Evolutionary conservation across 305 asterid species (phyloP).

Genomic region (Ilex paraguariensis): DNA sequence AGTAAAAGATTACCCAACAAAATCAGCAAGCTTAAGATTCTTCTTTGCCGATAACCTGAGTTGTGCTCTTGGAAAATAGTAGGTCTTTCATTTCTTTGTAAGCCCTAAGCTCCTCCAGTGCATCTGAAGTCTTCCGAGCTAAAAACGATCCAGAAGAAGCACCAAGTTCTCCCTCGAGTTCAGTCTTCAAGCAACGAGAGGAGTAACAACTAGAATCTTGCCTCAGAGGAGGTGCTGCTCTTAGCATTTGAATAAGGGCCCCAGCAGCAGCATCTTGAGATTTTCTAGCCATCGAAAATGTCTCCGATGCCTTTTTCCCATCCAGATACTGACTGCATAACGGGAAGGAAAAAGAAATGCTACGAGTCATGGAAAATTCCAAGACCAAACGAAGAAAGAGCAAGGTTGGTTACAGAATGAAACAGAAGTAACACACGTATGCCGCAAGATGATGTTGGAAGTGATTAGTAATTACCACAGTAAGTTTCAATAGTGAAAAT

Average conservation of each 20-base stretch:
- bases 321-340: constrained; percentile 47
- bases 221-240: constrained; percentile 82
- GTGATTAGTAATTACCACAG: too few species aligned
- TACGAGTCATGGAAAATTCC: constrained; percentile 1
- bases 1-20: neutral
- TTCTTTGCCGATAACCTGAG: constrained; percentile 28
- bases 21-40: constrained; percentile 14
- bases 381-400: neutral
- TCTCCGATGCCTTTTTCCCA: constrained; percentile 48
- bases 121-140: constrained; percentile 76
- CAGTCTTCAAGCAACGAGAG: constrained; percentile 33
- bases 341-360: constrained; percentile 7
- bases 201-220: constrained; percentile 55
- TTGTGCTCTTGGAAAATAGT: constrained; percentile 66
- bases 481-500: too few species aligned
- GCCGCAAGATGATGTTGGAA: too few species aligned
- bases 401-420: constrained; percentile 1
- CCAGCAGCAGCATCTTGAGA: constrained; percentile 92
- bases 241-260: constrained; percentile 87
- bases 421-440: too few species aligned
- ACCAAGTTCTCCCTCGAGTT: constrained; percentile 38
- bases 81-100: constrained; percentile 71
- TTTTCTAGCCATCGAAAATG: constrained; percentile 45
- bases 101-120: constrained; percentile 80
- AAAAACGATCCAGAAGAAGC: constrained; percentile 50